Evolutionary conservation across 495 filamentous ascomycete species (phyloP).

Genomic region (Penicillium steckii): DNA sequence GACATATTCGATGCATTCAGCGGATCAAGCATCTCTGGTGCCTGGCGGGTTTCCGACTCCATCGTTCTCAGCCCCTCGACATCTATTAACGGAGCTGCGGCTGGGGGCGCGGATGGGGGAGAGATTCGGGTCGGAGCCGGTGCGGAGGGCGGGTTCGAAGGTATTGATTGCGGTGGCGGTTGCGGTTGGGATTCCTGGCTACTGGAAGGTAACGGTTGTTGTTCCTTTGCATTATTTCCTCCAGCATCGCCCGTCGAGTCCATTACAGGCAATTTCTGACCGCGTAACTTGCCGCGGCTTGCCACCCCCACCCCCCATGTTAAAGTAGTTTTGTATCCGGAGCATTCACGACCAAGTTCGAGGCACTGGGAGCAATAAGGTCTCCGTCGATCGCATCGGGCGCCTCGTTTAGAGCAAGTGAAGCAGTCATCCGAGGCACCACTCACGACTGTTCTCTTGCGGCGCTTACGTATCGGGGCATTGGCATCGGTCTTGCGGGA

Average conservation of each 20-base stretch:
- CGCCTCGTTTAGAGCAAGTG: conserved; percentile 77
- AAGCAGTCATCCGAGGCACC: conserved; percentile 97
- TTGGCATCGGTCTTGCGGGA: conserved; percentile 27
- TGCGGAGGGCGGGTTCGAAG: conserved; percentile 9
- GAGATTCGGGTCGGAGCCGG: conserved; percentile 1
- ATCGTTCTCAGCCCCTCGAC: neutral
- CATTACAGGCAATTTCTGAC: conserved; percentile 78
- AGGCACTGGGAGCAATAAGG: conserved; percentile 96
- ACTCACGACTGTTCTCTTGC: conserved; percentile 82
- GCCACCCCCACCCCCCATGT: conserved; percentile 98
- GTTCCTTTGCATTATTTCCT: conserved; percentile 9
- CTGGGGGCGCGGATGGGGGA: conserved; percentile 3
- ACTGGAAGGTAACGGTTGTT: conserved; percentile 11
- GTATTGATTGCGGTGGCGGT: conserved; percentile 10
- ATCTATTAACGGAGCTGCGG: conserved; percentile 3
- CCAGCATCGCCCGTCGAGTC: conserved; percentile 25
- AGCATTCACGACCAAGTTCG: conserved; percentile 87
- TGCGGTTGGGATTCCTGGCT: conserved; percentile 15
- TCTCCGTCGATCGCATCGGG: conserved; percentile 85
- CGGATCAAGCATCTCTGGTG: neutral
- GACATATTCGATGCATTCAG: neutral
- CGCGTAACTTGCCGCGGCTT: conserved; percentile 91
- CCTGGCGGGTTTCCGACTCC: conserved; percentile 3
- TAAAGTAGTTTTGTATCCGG: conserved; percentile 94
- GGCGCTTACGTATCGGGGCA: conserved; percentile 62